Conservation (phyloP, 257 asterid species). For the Gentiana dahurica region DNA sequence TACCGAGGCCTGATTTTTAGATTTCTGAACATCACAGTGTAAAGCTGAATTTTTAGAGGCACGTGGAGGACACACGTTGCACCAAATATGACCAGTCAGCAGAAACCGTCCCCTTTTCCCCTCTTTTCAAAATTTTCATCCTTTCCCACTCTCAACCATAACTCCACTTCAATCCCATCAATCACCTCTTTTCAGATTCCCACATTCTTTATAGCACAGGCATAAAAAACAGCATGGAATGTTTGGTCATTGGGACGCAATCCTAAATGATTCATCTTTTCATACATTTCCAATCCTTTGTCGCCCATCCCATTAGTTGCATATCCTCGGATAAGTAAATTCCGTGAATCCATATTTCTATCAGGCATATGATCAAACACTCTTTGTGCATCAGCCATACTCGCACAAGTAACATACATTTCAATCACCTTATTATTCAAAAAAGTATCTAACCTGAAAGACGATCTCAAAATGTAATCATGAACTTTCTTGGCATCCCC, state of each 20-base stretch:
- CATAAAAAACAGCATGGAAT: slow-evolving; percentile 72
- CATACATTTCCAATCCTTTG: slow-evolving; percentile 77
- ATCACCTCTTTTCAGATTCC: too few species aligned
- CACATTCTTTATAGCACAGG: slow-evolving; percentile 41
- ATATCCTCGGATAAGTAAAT: slow-evolving; percentile 73
- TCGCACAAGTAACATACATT: slow-evolving; percentile 76
- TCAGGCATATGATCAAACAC: slow-evolving; percentile 95
- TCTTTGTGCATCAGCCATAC: slow-evolving; percentile 80
- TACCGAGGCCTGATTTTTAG: too few species aligned
- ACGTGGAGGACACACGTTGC: too few species aligned
- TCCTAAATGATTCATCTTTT: slow-evolving; percentile 68
- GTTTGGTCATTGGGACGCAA: slow-evolving; percentile 52
- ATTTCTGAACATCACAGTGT: too few species aligned
- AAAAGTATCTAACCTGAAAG: slow-evolving; percentile 49
- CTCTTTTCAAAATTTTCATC: too few species aligned
- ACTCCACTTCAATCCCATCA: too few species aligned
- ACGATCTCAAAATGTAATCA: slow-evolving; percentile 74
- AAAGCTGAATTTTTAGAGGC: too few species aligned
- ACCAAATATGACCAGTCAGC: too few species aligned
- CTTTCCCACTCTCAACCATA: too few species aligned
- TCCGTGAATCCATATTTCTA: slow-evolving; percentile 83
- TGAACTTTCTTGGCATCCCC: slow-evolving; percentile 91
- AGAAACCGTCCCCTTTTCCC: too few species aligned
- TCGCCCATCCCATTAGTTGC: slow-evolving; percentile 78
- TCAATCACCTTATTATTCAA: slow-evolving; percentile 65